A percentile compares a stretch with the other conserved stretches of the same genome.
Evolutionary conservation across 78 protist species (phyloP).

Genomic region (Creolimax fragrantissima): DNA sequence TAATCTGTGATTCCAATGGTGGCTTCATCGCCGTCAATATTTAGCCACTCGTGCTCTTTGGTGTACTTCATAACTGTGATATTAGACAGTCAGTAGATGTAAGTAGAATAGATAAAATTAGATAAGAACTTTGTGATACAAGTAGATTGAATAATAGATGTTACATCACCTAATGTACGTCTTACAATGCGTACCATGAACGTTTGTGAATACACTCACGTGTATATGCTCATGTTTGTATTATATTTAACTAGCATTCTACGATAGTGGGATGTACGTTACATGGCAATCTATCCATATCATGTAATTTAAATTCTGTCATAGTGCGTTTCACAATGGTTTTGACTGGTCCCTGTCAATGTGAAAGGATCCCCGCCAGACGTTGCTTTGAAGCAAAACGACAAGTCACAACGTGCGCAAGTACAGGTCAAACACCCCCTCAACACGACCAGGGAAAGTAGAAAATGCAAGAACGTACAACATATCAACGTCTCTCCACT

Average conservation of each 20-base stretch:
- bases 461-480: too few relatives aligned
- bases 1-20: constrained; percentile 10
- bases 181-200: too few relatives aligned
- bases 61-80: neutral
- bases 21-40: neutral
- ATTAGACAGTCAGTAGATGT: neutral
- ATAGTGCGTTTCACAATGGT: neutral
- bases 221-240: neutral
- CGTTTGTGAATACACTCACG: neutral
- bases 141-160: neutral
- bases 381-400: too few relatives aligned
- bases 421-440: too few relatives aligned
- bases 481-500: too few relatives aligned
- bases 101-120: neutral
- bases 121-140: neutral
- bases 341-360: neutral
- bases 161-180: neutral
- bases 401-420: too few relatives aligned
- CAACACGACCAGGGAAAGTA: too few relatives aligned
- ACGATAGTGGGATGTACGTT: neutral
- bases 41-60: constrained; percentile 12
- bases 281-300: too few relatives aligned
- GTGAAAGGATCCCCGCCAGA: too few relatives aligned
- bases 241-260: neutral
- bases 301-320: neutral